Evolutionary conservation across 2,329 filamentous ascomycete species (phyloP), one percentile per base, ranked within the genome.

Genomic region (Colletotrichum zoysiae): DNA sequence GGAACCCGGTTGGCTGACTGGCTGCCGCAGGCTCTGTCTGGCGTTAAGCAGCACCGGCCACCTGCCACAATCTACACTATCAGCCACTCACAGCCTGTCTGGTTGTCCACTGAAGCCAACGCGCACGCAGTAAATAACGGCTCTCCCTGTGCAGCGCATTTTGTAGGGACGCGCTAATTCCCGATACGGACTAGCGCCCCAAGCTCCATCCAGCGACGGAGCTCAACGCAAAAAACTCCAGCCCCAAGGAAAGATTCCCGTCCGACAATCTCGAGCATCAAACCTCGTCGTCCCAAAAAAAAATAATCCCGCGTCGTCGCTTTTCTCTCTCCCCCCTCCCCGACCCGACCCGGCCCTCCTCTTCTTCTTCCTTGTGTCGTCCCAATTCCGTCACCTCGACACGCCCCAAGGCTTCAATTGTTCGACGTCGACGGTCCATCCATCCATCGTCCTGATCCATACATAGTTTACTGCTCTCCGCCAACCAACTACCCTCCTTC

Each of bases 211-310:
- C 76, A 76, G 76, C 77, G 75, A 78, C 78, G 78, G 79, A 82
- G 81, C 81, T 82, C 81, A 82, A 82, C 81, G 78, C 78, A 81
- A 82, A 82, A 82, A 82, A 81, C 78, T 77, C 77, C 77, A 81
- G 79, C 81, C 81, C 81, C 80, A 82, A 82, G 77, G 77, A 80
- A 73, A 73, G 70, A 80, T 80, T 79, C 74, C 71, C 67, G 78
- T 76, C 79, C 59, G 69, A 69, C 69, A 71, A 78, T 77, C 74
- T 75, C 74, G 74, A 78, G 70, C 74, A 77, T 77, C 69, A 69
- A 68, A 68, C 69, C 64, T 71, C 77, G 73, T 73, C 75, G 75
- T 73, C 67, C 75, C 76, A 78, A 77, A 76, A 76, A 78, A 77
- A 76, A 76, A 77, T 79, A 79, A 77, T 78, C 78, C 79, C 75